A percentile compares a stretch with the other conserved stretches of the same genome.
phyloP scores from a whole-genome alignment of 306 rosid genomes.

The Boehmeria nivea region DNA sequence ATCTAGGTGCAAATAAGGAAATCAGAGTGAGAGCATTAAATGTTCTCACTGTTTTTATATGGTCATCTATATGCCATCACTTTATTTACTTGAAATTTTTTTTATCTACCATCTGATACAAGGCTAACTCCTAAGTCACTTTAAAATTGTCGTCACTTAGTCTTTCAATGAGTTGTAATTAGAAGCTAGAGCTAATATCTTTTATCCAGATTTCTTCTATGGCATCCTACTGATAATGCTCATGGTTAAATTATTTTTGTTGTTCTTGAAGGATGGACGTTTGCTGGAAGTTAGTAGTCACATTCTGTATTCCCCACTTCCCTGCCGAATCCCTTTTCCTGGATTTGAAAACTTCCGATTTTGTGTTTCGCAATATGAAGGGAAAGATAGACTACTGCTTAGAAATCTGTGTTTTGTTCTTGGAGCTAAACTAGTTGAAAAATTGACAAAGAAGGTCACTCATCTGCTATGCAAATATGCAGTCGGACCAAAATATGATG shows the following conservation, averaged over 20 bases:
- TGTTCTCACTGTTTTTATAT: no score
- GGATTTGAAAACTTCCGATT: slow-evolving; percentile 76
- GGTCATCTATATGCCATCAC: no score
- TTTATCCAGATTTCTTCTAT: no score
- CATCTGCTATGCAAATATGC: slow-evolving; percentile 83
- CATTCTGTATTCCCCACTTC: slow-evolving; percentile 90
- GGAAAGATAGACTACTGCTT: slow-evolving; percentile 64
- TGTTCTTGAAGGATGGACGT: slow-evolving; percentile 60
- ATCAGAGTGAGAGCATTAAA: no score
- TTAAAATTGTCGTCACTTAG: no score
- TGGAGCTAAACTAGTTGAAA: slow-evolving; percentile 78
- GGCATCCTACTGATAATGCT: no score
- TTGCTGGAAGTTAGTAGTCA: slow-evolving; percentile 71
- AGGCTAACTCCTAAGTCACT: no score
- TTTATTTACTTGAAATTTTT: neutral
- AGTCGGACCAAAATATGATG: slow-evolving; percentile 78
- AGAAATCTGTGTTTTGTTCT: slow-evolving; percentile 81
- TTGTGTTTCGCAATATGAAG: slow-evolving; percentile 92
- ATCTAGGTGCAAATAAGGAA: no score
- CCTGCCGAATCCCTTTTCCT: slow-evolving; percentile 72
- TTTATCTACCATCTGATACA: no score
- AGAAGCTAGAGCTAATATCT: no score
- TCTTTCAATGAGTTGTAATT: no score
- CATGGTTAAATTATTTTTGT: no score
- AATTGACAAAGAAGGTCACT: slow-evolving; percentile 70